Evolutionary conservation across 345 rosid species (phyloP), one percentile per base, ranked within the genome.

Genomic region (Brassica incana): DNA sequence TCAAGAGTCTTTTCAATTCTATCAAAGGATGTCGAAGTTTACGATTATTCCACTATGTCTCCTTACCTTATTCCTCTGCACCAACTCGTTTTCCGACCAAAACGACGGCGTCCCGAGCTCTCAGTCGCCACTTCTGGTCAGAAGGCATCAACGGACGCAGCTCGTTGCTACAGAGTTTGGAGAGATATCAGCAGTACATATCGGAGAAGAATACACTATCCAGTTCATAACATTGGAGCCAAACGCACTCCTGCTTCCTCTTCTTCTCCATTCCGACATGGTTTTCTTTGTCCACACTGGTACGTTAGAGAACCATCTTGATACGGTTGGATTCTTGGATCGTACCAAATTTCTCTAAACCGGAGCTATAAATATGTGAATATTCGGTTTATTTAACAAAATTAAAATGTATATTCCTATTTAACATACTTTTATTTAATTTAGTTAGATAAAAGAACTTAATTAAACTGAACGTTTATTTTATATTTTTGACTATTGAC

Each of bases 171-270:
- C 96, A 9, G 91, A 90, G 67, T 81, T 78, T 50, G 97, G 99
- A 50, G 85, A 86, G 72, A 77, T 93, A 81, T 84, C 96, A 18
- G 84, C 90, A 2, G 90, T 78, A 60, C 74, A 79, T 9, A 65
- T 95, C 75, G 80, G 73, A 1, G 83, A 74, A 74, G 72, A 25
- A 27, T 84, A 76, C 67, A 86, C 85, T 81, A 84, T 95, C 58
- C 90, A 90, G 67, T 91, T 95, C 84, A 80, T 93, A 78, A 91
- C 95, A 3, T 52, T 95, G 85, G 91, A 93, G 66, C 96, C 97
- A 10, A 88, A 86, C 74, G 81, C 93, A 15, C 83, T 95, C 18
- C 87, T 95, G 76, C 92, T 95, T 40, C 98, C 99, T 2, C 94
- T 90, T 23, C 81, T 90, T 71, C 91, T 95, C 11, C 97, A 87